Base-by-base conservation (phyloP, 352 stramenopile species). In the Phytophthora pini region DNA sequence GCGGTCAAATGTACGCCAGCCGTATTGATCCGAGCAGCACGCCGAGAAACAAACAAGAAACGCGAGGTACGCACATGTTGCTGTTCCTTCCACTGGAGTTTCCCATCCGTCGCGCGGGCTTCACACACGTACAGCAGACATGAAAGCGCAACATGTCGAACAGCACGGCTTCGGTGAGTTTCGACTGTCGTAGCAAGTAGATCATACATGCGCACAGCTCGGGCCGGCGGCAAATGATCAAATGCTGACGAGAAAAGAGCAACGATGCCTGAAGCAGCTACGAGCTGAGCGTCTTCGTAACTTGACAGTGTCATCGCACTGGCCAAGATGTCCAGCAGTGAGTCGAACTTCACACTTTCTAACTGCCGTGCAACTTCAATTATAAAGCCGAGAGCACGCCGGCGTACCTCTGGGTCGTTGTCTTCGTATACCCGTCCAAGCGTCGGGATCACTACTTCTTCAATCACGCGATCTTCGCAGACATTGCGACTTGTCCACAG, bases 291-390 rank as follows among this genome's bases (percentile, higher is more conserved):
- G 45, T 97, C 83, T 56, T 88, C 78, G 50, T 85, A 81, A 6
- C 59, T 72, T n/a, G 89, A 87, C 22, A 89, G 51, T 20, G 74
- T 71, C 44, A 94, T 79, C 4, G 86, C 82, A 41, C 74, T 91
- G 27, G 88, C 80, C 22, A 96, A 61, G 20, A 95, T 86, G 34
- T 95, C 87, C 10, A 96, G 69, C 11, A 96, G 59, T 5, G 79
- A 67, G 27, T 94, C 84, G 65, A 95, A 96, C 39, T 91, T 90
- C 7, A 85, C 68, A 58, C 83, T 94, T 63, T 95, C 87, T n/a
- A 93, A 56, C 22, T 89, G 79, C 7, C 84, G 76, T 4, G 86
- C 81, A 2, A 93, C 80, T 36, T 88, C 76, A 15, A 82, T 89
- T 27, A 96, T 72, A 38, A 94, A 74, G 8, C 80, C 82, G 7